Evolutionary conservation across 2,329 filamentous ascomycete genomes (phyloP), one percentile per base, ranked within the genome.

Genomic region (Corinectria fuckeliana): DNA sequence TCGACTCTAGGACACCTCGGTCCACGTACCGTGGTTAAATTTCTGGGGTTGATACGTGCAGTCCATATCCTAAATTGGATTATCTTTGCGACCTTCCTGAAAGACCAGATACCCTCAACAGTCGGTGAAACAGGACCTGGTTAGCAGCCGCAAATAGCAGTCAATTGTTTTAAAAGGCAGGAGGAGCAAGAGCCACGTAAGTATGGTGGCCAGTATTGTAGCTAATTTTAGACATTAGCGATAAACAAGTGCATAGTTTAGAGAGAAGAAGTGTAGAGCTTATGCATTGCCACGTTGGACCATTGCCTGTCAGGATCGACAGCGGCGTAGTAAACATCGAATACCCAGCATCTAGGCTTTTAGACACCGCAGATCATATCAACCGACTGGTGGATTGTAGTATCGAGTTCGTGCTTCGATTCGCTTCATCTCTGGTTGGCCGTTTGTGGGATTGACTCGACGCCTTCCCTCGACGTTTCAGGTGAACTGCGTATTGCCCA

Each of bases 131-230:
- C n/a, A n/a, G n/a, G n/a, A n/a, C n/a, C n/a, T n/a, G n/a, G n/a
- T n/a, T n/a, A n/a, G n/a, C n/a, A n/a, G n/a, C n/a, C n/a, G n/a
- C n/a, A n/a, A n/a, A n/a, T n/a, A n/a, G n/a, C n/a, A 78, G 67
- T 48, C 81, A 73, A 60, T 85, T 85, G 25, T 78, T 74, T 66
- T 83, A 86, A 38, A 81, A 76, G 3, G 80, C 72, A n/a, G 78
- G 71, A 58, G 88, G 85, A 0, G 85, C 84, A 2, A 88, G 71
- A 2, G 85, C 85, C 0, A 80, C 85, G 71, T 88, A 85, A 47
- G 88, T 86, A 10, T 88, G 72, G 70, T 89, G 86, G 0, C 86
- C 85, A 9, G 81, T 81, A 61, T 87, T 87, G 67, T 87, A 87
- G 14, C 34, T 42, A 14, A 18, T 30, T n/a, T n/a, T n/a, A n/a